A percentile compares a stretch with the other conserved stretches of the same genome.
Evolutionary conservation across 2,329 filamentous ascomycete species (phyloP).

Genomic region (Dryadomyces quercivorus): DNA sequence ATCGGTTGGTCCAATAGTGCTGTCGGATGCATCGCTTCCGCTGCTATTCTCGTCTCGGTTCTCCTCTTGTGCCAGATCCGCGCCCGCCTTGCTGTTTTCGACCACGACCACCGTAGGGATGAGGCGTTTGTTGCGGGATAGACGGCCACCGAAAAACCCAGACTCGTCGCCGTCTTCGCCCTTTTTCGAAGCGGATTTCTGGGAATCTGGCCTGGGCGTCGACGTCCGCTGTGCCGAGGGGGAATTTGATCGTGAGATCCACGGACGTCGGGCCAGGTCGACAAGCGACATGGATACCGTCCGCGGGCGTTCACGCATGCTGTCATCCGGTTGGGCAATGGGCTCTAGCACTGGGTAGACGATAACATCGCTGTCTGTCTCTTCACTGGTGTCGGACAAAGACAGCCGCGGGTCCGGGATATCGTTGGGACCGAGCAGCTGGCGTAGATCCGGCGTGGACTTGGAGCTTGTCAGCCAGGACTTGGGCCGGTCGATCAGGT

Average conservation of each 20-base stretch:
- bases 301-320: slow-evolving; percentile 16
- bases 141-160: slow-evolving; percentile 1
- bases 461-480: slow-evolving; percentile 40
- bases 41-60: slow-evolving; percentile 12
- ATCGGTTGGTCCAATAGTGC: slow-evolving; percentile 2
- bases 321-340: slow-evolving; percentile 1
- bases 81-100: neutral
- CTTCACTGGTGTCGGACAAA: no score
- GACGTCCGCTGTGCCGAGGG: slow-evolving; percentile 21
- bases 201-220: slow-evolving; percentile 30
- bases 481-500: slow-evolving; percentile 33
- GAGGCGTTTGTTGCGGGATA: slow-evolving; percentile 6
- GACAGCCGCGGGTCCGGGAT: slow-evolving; percentile 2
- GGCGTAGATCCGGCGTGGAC: slow-evolving; percentile 24
- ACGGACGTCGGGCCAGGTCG: slow-evolving; percentile 37
- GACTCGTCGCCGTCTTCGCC: slow-evolving; percentile 8
- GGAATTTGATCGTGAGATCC: slow-evolving; percentile 25
- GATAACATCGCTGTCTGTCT: neutral
- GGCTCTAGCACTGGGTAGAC: neutral
- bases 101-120: neutral
- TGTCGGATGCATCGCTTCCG: neutral
- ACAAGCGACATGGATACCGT: slow-evolving; percentile 34
- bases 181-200: slow-evolving; percentile 1
- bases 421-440: slow-evolving; percentile 16
- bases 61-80: slow-evolving; percentile 8